Base-by-base conservation (phyloP, 1,284 basidiomycete species). In the Pterulicium gracile region DNA sequence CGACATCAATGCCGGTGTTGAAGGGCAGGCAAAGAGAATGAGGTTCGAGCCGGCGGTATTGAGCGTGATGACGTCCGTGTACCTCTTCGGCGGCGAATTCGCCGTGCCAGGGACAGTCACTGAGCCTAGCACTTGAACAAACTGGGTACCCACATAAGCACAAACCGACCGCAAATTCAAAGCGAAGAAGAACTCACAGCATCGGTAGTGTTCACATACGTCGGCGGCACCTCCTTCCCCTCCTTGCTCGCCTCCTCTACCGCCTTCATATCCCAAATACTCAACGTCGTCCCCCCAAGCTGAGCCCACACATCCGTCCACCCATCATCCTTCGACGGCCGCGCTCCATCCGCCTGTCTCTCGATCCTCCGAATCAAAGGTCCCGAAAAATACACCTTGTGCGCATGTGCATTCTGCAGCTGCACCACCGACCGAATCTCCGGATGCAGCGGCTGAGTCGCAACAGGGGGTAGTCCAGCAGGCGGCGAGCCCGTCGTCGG, bases 11-110 rank as follows among this genome's bases (percentile, higher is more conserved):
- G 85, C 75, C 18, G 71, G 62, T 3, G 81, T 74, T 13, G 73
- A 72, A 1, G 86, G 85, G 56, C 88, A 92, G 3, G 89, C 88
- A 66, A 98, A 96, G 4, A 96, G 66, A 35, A 94, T 69, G 27
- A 94, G 73, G 59, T 98, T 98, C 27, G 85, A 84, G 17, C 94
- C 95, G 1, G 94, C 94, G 7, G 90, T 95, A 62, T 96, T 98
- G 56, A 98, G 74, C 0, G 91, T 91, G 51, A 96, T 77, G 43
- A 96, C 88, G 58, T 90, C 89, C 0, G 74, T 66, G 56, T 79
- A 83, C 56, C 77, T 77, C 58, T 73, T 70, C 0, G 72, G 55
- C 0, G 79, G 76, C 3, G 65, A 54, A 14, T 58, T 67, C 1
- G 65, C 56, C 0, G 70, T 70, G 5, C 72, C 65, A 1, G 79